Conservation (phyloP, 2,329 filamentous ascomycete genomes). For the Diaporthe sp. region DNA sequence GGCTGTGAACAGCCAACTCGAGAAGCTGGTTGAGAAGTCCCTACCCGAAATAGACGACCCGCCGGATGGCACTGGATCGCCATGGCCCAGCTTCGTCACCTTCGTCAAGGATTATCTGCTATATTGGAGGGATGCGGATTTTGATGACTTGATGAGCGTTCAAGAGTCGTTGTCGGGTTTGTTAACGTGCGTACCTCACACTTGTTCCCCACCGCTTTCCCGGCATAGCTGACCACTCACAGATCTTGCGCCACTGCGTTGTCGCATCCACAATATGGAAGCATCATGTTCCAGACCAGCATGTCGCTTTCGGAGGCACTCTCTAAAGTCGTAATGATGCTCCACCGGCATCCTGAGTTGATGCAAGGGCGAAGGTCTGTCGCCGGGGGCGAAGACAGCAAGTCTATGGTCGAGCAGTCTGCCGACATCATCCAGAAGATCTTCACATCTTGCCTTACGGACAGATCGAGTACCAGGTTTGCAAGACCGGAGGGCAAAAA, state of each 20-base stretch:
- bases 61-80: slow-evolving; percentile 73
- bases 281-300: slow-evolving; percentile 86
- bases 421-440: slow-evolving; percentile 92
- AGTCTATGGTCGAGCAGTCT: slow-evolving; percentile 86
- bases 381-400: slow-evolving; percentile 77
- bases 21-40: slow-evolving; percentile 72
- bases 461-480: slow-evolving; percentile 77
- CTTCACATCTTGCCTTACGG: slow-evolving; percentile 90
- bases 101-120: slow-evolving; percentile 87
- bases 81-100: slow-evolving; percentile 82
- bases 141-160: slow-evolving; percentile 80
- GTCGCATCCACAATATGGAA: slow-evolving; percentile 82
- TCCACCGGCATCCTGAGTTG: slow-evolving; percentile 85
- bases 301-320: slow-evolving; percentile 86
- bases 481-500: slow-evolving; percentile 86
- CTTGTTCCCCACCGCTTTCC: not conserved
- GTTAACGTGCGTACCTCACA: slow-evolving; percentile 73
- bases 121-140: slow-evolving; percentile 86
- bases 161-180: slow-evolving; percentile 82
- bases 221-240: slow-evolving; percentile 19
- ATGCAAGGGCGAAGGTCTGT: slow-evolving; percentile 72
- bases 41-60: slow-evolving; percentile 77
- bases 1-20: slow-evolving; percentile 59
- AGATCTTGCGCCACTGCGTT: slow-evolving; percentile 89
- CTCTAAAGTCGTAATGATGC: slow-evolving; percentile 84